Evolutionary conservation across 805 yeast species (phyloP).

Genomic region (Candida pseudofarinosa): DNA sequence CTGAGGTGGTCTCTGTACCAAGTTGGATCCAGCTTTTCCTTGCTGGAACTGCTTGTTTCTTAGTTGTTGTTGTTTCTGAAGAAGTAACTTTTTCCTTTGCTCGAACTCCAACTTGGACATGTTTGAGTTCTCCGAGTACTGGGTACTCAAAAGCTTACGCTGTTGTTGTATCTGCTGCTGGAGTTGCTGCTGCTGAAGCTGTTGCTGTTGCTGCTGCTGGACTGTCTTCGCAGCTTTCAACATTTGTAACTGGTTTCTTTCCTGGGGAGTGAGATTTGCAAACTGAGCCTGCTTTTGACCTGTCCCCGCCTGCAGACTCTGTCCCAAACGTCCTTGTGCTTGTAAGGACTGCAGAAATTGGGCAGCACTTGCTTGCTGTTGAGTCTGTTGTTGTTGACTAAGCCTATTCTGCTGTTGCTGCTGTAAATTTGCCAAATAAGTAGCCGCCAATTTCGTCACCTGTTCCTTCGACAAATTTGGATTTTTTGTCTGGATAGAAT

Average conservation of each 20-base stretch:
- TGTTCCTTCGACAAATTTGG: slow-evolving; percentile 61
- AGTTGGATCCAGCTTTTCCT: slow-evolving; percentile 2
- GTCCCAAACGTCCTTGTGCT: slow-evolving; percentile 2
- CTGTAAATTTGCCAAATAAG: slow-evolving; percentile 56
- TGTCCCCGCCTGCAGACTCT: slow-evolving; percentile 2
- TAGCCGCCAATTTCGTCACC: slow-evolving; percentile 62
- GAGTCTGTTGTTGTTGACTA: slow-evolving; percentile 23
- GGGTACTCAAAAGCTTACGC: slow-evolving; percentile 7
- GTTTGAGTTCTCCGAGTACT: slow-evolving; percentile 18
- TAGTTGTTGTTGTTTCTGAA: slow-evolving; percentile 30
- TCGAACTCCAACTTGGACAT: slow-evolving; percentile 32
- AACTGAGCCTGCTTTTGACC: slow-evolving; percentile 22
- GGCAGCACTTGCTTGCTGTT: slow-evolving; percentile 2
- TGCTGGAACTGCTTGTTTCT: slow-evolving; percentile 28
- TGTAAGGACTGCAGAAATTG: not conserved
- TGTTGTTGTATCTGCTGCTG: slow-evolving; percentile 16
- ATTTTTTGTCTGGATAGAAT: slow-evolving; percentile 60
- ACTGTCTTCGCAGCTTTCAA: slow-evolving; percentile 33
- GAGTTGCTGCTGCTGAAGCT: slow-evolving; percentile 17
- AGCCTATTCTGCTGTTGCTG: slow-evolving; percentile 43
- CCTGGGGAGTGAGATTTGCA: slow-evolving; percentile 42
- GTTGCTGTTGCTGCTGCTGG: slow-evolving; percentile 23
- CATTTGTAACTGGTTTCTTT: slow-evolving; percentile 38
- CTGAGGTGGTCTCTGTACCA: not conserved
- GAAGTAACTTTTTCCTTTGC: slow-evolving; percentile 32